Conservation (phyloP, 768 basidiomycete species). For the Boletus rufocinnamomeus region DNA sequence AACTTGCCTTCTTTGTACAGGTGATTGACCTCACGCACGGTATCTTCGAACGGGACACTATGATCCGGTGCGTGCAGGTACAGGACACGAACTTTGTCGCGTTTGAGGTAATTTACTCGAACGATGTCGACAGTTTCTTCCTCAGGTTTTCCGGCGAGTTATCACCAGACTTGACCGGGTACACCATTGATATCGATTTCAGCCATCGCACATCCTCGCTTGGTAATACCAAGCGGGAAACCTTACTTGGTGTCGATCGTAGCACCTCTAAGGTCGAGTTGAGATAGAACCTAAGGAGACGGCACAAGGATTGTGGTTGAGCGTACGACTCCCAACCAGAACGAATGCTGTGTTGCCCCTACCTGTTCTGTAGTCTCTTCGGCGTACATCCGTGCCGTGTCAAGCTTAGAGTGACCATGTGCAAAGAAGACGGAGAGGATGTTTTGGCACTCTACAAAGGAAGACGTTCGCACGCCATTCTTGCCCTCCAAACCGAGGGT, state of each 20-base stretch:
- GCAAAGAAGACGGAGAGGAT: slow-evolving; percentile 47
- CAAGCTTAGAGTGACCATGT: slow-evolving; percentile 48
- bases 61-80: slow-evolving; percentile 66
- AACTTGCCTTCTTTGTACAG: slow-evolving; percentile 60
- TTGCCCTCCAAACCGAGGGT: slow-evolving; percentile 45
- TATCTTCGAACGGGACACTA: slow-evolving; percentile 56
- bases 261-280: slow-evolving; percentile 42
- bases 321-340: neutral
- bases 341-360: neutral
- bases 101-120: slow-evolving; percentile 46
- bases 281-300: slow-evolving; percentile 37
- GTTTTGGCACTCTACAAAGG: slow-evolving; percentile 40
- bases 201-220: neutral
- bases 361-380: slow-evolving; percentile 59
- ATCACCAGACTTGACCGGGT: slow-evolving; percentile 43
- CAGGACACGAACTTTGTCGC: slow-evolving; percentile 49
- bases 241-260: slow-evolving; percentile 51
- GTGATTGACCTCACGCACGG: slow-evolving; percentile 53
- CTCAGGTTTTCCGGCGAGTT: slow-evolving; percentile 44
- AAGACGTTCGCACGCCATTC: slow-evolving; percentile 42
- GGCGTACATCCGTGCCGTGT: slow-evolving; percentile 52
- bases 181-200: slow-evolving; percentile 35
- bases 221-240: neutral
- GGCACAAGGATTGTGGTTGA: neutral
- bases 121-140: slow-evolving; percentile 47